A percentile compares a stretch with the other conserved stretches of the same genome.
Conservation (phyloP, 768 basidiomycete genomes). For the Amanita fuliginea region DNA sequence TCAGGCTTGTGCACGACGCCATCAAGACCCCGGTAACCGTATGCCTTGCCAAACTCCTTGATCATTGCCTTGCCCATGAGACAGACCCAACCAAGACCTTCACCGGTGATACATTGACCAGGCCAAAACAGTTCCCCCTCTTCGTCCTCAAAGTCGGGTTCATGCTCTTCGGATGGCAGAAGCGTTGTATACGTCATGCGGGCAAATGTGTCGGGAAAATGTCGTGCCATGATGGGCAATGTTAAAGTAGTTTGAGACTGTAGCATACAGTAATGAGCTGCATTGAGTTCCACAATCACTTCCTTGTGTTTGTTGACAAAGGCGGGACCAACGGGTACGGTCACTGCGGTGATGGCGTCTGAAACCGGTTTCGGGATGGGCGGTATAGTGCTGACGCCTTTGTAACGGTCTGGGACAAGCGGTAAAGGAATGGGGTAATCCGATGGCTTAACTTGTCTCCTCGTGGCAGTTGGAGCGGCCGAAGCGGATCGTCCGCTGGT, state of each 20-base stretch:
- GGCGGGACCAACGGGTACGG: constrained; percentile 32
- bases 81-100: constrained; percentile 82
- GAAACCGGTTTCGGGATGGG: constrained; percentile 32
- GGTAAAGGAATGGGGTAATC: constrained; percentile 24
- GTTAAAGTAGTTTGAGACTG: constrained; percentile 45
- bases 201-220: constrained; percentile 68
- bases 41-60: constrained; percentile 65
- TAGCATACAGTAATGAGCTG: constrained; percentile 37
- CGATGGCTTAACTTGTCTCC: constrained; percentile 18
- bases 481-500: constrained; percentile 20
- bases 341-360: constrained; percentile 30
- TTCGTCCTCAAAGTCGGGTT: constrained; percentile 77
- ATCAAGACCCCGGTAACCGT: constrained; percentile 61
- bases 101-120: constrained; percentile 57
- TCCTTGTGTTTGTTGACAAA: constrained; percentile 32
- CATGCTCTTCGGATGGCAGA: constrained; percentile 56
- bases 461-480: constrained; percentile 19
- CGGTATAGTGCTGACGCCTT: constrained; percentile 20
- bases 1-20: constrained; percentile 67
- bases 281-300: constrained; percentile 23
- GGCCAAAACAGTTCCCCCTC: constrained; percentile 86
- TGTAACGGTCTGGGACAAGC: constrained; percentile 25
- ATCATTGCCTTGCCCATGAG: constrained; percentile 83
- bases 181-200: constrained; percentile 61
- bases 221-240: constrained; percentile 54